Evolutionary conservation across 129 eudicot genomes (phyloP), one percentile per base, ranked within the genome.

Genomic region (Tagetes patula): DNA sequence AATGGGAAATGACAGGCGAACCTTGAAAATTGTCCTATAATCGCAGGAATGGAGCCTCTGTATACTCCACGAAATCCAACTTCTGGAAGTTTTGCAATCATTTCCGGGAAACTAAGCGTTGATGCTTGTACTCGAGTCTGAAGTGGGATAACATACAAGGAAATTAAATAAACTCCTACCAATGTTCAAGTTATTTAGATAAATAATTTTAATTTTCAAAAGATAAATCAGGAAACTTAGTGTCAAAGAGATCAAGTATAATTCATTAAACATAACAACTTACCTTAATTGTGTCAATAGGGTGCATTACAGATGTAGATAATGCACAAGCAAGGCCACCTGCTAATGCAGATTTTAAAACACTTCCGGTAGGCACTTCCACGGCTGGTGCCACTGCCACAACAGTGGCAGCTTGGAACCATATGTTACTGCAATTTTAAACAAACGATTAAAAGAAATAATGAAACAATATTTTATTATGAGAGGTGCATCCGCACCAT

Each of bases 331-430:
- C 83, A 69, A 93, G 96, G 34, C 98, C 98, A 70, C 98, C 98
- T 13, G 95, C 96, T 69, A 93, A 84, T 55, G 98, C 96, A 75
- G 98, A 82, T 75, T 88, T 86, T 32, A 93, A 49, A 78, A 93
- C 95, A 81, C 84, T 93, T 78, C 92, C 91, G 34, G 96, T 74
- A 37, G 88, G 90, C 65, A 89, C 81, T 81, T 83, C 96, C 20
- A 89, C 92, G 36, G 98, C 85, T 13, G 94, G 96, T 58, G 97
- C 85, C 81, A 92, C 96, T 62, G 96, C 95, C 68, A 87, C 97
- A 41, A 92, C 98, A 5, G 96, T 92, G 61, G 98, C 98, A 72
- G 98, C 96, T 79, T 89, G 95, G 80, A 92, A 92, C 96, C 96
- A 87, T 69, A 89, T 79, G 79, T 86, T 89, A 82, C 98, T 91